phyloP scores from a whole-genome alignment of 768 basidiomycete genomes.

The Boletus patriciae region DNA sequence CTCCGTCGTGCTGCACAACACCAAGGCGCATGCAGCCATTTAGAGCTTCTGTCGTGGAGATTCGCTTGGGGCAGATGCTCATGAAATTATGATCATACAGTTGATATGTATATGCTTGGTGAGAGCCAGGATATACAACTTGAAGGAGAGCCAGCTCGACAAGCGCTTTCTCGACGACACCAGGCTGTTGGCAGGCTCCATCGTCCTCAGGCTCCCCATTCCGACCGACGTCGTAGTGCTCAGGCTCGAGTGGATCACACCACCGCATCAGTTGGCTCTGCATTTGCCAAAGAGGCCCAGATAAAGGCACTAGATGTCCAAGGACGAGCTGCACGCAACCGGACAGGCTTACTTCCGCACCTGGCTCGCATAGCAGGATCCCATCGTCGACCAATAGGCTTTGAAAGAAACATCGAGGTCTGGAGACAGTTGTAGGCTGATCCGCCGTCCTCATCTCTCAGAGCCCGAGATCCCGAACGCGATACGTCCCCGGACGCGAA shows the following conservation, averaged over 20 bases:
- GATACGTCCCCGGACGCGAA: not conserved
- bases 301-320: conserved; percentile 84
- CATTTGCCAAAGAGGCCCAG: conserved; percentile 73
- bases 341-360: conserved; percentile 81
- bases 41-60: too few relatives aligned
- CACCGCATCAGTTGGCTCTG: conserved; percentile 1
- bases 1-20: too few relatives aligned
- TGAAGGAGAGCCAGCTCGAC: too few relatives aligned
- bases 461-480: not conserved
- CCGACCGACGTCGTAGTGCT: conserved; percentile 40
- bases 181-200: conserved; percentile 51
- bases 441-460: not conserved
- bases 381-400: conserved; percentile 61
- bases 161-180: conserved; percentile 60
- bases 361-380: conserved; percentile 73
- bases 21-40: too few relatives aligned
- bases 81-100: too few relatives aligned
- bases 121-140: too few relatives aligned
- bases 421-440: conserved; percentile 85
- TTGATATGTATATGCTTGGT: too few relatives aligned
- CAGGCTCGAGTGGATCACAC: conserved; percentile 11
- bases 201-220: conserved; percentile 60
- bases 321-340: conserved; percentile 86
- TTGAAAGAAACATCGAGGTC: conserved; percentile 89
- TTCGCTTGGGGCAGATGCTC: too few relatives aligned